phyloP scores from a whole-genome alignment of 139 green algal species.

The Yamagishiella unicocca region DNA sequence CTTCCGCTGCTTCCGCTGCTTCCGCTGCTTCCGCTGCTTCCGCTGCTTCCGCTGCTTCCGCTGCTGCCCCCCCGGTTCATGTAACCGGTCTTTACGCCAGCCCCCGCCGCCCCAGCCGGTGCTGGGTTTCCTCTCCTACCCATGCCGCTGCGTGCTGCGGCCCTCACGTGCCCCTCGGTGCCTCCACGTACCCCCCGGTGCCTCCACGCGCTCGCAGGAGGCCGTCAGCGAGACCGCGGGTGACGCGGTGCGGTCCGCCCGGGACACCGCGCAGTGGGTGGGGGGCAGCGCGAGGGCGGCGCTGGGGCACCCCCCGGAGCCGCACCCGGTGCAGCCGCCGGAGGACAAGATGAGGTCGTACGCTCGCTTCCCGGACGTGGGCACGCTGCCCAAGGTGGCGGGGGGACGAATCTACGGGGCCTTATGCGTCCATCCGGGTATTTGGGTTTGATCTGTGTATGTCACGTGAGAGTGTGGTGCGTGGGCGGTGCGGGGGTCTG shows the following conservation, averaged over 20 bases:
- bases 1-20: background rate
- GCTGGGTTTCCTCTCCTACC: background rate
- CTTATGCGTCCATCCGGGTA: too few species aligned
- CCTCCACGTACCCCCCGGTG: background rate
- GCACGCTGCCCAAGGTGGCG: slow-evolving; percentile 26
- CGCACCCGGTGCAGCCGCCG: background rate
- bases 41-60: background rate
- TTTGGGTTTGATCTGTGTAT: too few species aligned
- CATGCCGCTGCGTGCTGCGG: background rate
- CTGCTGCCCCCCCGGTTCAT: background rate
- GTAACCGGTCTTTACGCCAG: background rate
- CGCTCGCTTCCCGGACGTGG: slow-evolving; percentile 7
- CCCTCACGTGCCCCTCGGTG: background rate
- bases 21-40: background rate
- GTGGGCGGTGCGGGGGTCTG: too few species aligned
- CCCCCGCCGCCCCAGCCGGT: too few species aligned
- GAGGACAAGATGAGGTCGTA: slow-evolving; percentile 18
- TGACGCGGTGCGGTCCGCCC: background rate
- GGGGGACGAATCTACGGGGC: too few species aligned
- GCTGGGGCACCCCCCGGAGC: slow-evolving; percentile 14
- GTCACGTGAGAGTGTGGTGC: too few species aligned
- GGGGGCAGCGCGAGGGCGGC: background rate
- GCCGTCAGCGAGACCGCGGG: background rate
- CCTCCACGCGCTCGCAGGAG: background rate
- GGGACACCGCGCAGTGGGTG: background rate